Percentiles rank a stretch among this genome's conserved stretches.
phyloP scores from a whole-genome alignment of 148 eudicot genomes.

The Drosera capensis region DNA sequence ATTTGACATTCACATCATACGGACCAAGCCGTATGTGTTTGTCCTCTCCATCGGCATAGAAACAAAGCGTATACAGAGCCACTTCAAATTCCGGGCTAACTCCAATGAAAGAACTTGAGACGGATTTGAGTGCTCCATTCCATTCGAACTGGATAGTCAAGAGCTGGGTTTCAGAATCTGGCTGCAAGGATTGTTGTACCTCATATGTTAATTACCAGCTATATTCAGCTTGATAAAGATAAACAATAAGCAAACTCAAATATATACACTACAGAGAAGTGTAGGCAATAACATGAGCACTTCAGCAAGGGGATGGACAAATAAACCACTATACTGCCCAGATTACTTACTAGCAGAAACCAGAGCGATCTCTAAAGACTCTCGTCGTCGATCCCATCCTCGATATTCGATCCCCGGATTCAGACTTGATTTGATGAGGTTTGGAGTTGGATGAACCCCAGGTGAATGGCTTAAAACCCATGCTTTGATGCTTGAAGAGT shows the following conservation, averaged over 20 bases:
- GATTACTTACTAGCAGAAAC: conserved; percentile 46
- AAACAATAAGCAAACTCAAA: background rate
- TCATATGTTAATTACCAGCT: background rate
- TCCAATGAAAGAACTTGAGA: conserved; percentile 76
- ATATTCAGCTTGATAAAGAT: background rate
- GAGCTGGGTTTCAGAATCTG: conserved; percentile 77
- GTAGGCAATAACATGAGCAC: background rate
- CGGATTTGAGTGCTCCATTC: conserved; percentile 77
- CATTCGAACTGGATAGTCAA: conserved; percentile 88
- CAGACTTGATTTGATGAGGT: too few relatives aligned
- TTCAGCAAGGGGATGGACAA: background rate
- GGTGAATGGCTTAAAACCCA: too few relatives aligned
- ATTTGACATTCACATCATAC: conserved; percentile 74
- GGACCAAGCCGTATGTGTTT: conserved; percentile 79
- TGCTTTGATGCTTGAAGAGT: too few relatives aligned
- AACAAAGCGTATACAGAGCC: conserved; percentile 85
- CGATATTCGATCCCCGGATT: conserved; percentile 84
- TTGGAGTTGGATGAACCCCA: too few relatives aligned
- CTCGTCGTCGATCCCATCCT: conserved; percentile 81
- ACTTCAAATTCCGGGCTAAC: conserved; percentile 97
- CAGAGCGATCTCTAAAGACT: too few relatives aligned
- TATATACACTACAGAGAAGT: background rate
- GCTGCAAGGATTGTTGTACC: conserved; percentile 37
- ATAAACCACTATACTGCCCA: background rate
- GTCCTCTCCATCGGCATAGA: conserved; percentile 67